These are phyloP conservation scores for Euphorbia peplus DNA, from an alignment of 345 rosid species.

Conservation along the genomic window DNA sequence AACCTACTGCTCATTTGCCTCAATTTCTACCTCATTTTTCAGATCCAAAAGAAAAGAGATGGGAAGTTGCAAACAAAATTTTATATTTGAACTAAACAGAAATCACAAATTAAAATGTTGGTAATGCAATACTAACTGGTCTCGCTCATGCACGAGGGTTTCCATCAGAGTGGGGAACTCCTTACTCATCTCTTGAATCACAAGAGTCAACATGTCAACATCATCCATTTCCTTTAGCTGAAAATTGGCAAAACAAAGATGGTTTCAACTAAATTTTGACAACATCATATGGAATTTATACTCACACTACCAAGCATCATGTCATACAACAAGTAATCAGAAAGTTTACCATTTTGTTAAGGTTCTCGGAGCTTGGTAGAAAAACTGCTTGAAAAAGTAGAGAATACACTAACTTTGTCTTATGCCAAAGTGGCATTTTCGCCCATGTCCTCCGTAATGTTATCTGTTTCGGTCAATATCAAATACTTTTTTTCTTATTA, in stretches of 20 bases:
- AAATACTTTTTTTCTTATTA: neutral
- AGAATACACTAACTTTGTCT: conserved; percentile 61
- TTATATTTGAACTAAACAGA: neutral
- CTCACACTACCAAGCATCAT: neutral
- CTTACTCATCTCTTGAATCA: conserved; percentile 98
- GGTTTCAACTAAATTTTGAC: conserved; percentile 13
- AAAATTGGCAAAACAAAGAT: conserved; percentile 17
- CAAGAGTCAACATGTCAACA: conserved; percentile 90
- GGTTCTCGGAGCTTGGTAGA: conserved; percentile 70
- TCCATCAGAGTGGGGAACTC: conserved; percentile 91
- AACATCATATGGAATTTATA: neutral
- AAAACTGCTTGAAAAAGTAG: conserved; percentile 74
- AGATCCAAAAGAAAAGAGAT: neutral
- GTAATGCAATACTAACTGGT: conserved; percentile 64
- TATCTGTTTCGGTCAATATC: conserved; percentile 46
- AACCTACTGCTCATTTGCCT: neutral
- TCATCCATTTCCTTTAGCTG: conserved; percentile 94
- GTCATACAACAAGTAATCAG: neutral
- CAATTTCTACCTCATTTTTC: neutral
- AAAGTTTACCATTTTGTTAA: conserved; percentile 65
- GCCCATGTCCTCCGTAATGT: conserved; percentile 75
- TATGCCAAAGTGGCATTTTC: conserved; percentile 92
- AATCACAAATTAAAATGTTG: conserved; percentile 5
- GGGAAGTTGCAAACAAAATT: neutral
- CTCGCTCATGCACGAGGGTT: conserved; percentile 92